phyloP scores from a whole-genome alignment of 164 flowering plant genomes.

The Stephania cephalantha region DNA sequence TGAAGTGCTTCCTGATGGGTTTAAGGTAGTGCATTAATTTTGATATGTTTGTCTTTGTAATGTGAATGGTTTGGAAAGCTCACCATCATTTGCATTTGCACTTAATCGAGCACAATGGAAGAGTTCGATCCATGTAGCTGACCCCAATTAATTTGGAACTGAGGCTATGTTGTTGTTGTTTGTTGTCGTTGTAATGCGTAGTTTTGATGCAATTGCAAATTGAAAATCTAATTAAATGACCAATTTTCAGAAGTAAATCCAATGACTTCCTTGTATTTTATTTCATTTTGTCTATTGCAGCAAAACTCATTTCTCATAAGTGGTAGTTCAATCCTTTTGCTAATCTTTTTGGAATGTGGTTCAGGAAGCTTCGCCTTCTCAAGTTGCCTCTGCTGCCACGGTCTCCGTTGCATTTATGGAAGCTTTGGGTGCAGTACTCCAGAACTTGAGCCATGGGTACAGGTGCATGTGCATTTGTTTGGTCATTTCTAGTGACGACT shows the following conservation, averaged over 20 bases:
- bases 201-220: too few species aligned
- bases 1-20: constrained; percentile 95
- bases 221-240: not conserved
- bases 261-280: not conserved
- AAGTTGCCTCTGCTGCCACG: constrained; percentile 93
- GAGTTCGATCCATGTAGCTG: too few species aligned
- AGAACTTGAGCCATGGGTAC: constrained; percentile 60
- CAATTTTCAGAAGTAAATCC: not conserved
- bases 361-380: constrained; percentile 90
- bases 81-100: too few species aligned
- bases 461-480: constrained; percentile 32
- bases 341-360: not conserved
- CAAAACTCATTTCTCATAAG: not conserved
- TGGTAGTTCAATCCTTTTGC: not conserved
- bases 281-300: not conserved
- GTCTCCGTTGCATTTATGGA: constrained; percentile 95
- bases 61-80: too few species aligned
- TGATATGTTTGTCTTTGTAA: too few species aligned
- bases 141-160: too few species aligned
- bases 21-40: constrained; percentile 48
- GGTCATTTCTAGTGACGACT: not conserved
- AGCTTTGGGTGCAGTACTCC: constrained; percentile 68
- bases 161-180: too few species aligned
- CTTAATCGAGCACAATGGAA: too few species aligned
- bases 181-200: too few species aligned